phyloP scores from a whole-genome alignment of 2,329 filamentous ascomycete genomes.

The Colletotrichum incanum region DNA sequence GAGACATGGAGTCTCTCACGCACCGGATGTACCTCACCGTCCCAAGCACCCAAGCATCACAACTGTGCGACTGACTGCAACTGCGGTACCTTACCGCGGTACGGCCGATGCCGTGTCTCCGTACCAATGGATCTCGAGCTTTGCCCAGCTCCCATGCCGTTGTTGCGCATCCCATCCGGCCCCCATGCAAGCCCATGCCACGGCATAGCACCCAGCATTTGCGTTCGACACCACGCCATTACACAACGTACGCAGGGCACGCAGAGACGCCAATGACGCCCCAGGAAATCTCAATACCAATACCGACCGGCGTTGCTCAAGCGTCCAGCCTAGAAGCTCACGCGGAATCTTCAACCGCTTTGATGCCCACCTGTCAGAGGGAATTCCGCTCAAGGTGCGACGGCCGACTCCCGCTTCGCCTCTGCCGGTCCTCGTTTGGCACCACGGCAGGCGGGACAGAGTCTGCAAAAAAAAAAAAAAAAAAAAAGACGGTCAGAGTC shows the following conservation, averaged over 20 bases:
- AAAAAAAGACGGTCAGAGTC: no score
- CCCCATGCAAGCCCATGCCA: slow-evolving; percentile 27
- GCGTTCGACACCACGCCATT: neutral
- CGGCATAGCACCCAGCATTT: neutral
- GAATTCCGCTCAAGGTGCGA: neutral
- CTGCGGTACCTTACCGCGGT: slow-evolving; percentile 38
- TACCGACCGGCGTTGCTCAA: neutral
- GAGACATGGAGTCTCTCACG: neutral
- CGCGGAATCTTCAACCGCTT: slow-evolving; percentile 12
- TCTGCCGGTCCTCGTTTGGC: neutral
- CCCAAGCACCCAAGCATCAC: neutral
- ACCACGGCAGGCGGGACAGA: slow-evolving; percentile 15
- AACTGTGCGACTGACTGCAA: slow-evolving; percentile 11
- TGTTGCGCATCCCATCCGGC: slow-evolving; percentile 14
- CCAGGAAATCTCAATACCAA: neutral
- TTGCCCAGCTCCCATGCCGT: slow-evolving; percentile 6
- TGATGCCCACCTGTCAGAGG: neutral
- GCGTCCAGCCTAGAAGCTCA: slow-evolving; percentile 17
- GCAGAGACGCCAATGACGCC: neutral
- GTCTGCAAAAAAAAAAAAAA: slow-evolving; percentile 13
- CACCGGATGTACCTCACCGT: neutral
- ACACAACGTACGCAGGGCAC: neutral
- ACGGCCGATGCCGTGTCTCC: slow-evolving; percentile 38
- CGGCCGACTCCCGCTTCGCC: slow-evolving; percentile 4
- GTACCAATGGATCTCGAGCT: slow-evolving; percentile 19